Evolutionary conservation across 1,284 basidiomycete species (phyloP), one percentile per base, ranked within the genome.

Genomic region (Tylopilus orsonianus): DNA sequence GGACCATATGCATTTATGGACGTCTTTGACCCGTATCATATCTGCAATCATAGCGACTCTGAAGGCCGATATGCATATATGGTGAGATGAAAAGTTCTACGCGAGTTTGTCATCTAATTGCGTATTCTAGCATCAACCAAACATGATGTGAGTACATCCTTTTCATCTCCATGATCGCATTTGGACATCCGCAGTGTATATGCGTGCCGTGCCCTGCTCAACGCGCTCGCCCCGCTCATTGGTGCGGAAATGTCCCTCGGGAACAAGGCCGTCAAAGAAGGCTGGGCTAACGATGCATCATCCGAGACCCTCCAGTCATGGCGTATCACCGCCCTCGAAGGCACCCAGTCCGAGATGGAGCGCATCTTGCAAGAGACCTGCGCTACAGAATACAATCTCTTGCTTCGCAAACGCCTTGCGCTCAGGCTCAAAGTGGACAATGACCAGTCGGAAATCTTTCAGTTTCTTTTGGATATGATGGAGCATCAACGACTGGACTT

Each of bases 1-100:
- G 84, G 89, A 14, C 93, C 94, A 40, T 98, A 90, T 60, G 93
- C 93, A 0, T 97, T 97, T 71, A 97, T 97, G 94, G 92, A 94
- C 60, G 80, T 91, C 3, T 95, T 85, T 57, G 87, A 97, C 61
- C 66, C 82, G 0, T 74, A 78, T 44, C 93, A 96, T 60, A 90
- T 97, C 49, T 97, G 95, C 75, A 98, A 98, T 62, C 94, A 97
- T 64, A 85, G 85, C 1, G 96, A 99, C 62, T 81, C 83, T 24
- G 77, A 78, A 46, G 94, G 94, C 0, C 77, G 94, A 35, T 99
- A 98, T 64, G 78, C 88, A 3, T 98, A 94, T 74, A 80, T 80
- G 70, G 86, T 86, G 58, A 51, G 71, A 52, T n/a, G 24, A 27
- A 19, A 44, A 16, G 33, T 30, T 18, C 46, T 5, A 14, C 37